A percentile compares a stretch with the other conserved stretches of the same genome.
Evolutionary conservation across 352 stramenopile species (phyloP).

Genomic region (Elongisporangium prolatum): DNA sequence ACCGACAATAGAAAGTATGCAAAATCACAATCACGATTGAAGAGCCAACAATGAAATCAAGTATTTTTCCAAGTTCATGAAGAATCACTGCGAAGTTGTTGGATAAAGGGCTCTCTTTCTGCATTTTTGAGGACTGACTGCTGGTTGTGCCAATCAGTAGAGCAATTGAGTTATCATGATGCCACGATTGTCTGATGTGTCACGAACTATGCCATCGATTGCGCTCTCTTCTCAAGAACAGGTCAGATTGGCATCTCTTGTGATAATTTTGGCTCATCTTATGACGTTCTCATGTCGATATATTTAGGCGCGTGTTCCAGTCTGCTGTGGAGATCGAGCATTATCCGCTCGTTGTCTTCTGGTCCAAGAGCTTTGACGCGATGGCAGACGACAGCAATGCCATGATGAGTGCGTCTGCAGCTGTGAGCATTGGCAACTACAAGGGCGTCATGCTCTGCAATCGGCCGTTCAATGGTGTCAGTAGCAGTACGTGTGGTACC

Average conservation of each 20-base stretch:
- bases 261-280: background rate
- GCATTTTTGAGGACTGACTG: too few species aligned
- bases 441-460: conserved; percentile 96
- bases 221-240: too few species aligned
- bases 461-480: conserved; percentile 88
- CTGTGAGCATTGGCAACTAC: conserved; percentile 91
- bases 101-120: too few species aligned
- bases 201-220: too few species aligned
- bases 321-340: background rate
- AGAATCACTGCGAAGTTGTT: conserved; percentile 2
- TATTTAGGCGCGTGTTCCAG: background rate
- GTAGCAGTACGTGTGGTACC: conserved; percentile 36
- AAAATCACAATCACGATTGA: conserved; percentile 6
- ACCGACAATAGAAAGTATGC: conserved; percentile 12
- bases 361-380: background rate
- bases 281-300: background rate
- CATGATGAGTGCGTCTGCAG: conserved; percentile 21
- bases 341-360: background rate
- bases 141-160: too few species aligned
- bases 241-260: background rate
- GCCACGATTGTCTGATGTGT: too few species aligned
- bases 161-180: too few species aligned
- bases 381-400: conserved; percentile 26
- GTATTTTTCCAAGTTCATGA: background rate
- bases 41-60: conserved; percentile 1